Conservation (phyloP, 495 filamentous ascomycete species). For the Neurospora sp. region DNA sequence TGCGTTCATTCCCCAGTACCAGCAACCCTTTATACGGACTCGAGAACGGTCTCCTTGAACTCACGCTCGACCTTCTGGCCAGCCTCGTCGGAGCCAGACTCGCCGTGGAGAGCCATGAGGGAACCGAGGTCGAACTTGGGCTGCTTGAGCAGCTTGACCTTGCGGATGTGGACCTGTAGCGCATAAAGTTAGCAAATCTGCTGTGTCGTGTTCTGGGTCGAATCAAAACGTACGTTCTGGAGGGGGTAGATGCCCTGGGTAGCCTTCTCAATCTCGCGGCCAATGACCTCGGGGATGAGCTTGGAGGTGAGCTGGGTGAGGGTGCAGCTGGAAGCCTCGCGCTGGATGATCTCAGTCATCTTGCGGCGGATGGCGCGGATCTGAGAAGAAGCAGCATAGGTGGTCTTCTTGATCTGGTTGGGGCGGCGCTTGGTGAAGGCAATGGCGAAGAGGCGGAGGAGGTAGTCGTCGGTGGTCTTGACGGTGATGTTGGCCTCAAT, state of each 20-base stretch:
- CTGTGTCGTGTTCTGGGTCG: background rate
- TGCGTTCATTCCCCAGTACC: constrained; percentile 32
- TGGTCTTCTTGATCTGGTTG: constrained; percentile 99
- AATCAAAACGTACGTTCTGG: constrained; percentile 68
- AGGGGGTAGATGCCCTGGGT: constrained; percentile 99
- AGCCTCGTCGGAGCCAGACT: constrained; percentile 90
- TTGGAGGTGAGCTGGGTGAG: constrained; percentile 92
- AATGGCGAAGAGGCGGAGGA: constrained; percentile 94
- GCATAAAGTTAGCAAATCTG: constrained; percentile 9
- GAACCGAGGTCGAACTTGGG: constrained; percentile 99
- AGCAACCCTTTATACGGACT: constrained; percentile 66
- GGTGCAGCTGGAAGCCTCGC: constrained; percentile 88
- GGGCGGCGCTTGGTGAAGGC: constrained; percentile 97
- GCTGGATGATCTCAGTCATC: constrained; percentile 98
- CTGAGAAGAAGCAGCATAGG: constrained; percentile 90
- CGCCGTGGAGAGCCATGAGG: constrained; percentile 89
- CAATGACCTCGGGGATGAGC: constrained; percentile 98
- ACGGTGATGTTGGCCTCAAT: constrained; percentile 99
- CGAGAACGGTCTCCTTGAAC: constrained; percentile 95
- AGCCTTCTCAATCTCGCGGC: constrained; percentile 98
- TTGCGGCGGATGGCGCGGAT: constrained; percentile 96
- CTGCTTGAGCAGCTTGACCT: constrained; percentile 96
- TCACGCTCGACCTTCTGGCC: constrained; percentile 98
- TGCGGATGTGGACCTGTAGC: constrained; percentile 91
- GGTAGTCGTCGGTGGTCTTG: constrained; percentile 99